These are phyloP conservation scores for Yarrowia keelungensis DNA, from an alignment of 805 yeast genomes.

Conservation along the genomic window DNA sequence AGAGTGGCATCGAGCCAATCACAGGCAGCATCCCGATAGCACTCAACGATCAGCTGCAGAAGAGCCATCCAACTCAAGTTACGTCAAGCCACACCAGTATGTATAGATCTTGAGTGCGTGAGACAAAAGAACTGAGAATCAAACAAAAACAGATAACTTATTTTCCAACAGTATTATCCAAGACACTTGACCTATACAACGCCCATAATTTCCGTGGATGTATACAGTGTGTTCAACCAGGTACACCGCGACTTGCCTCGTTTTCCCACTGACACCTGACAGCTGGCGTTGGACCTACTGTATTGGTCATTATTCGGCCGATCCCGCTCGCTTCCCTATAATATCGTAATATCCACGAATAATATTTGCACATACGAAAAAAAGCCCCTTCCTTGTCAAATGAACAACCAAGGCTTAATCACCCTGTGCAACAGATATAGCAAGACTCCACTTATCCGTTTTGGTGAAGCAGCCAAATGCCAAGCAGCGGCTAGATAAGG, in stretches of 20 bases:
- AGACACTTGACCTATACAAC: too few species aligned
- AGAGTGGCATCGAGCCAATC: not conserved
- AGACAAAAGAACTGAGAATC: too few species aligned
- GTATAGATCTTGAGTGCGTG: not conserved
- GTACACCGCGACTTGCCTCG: too few species aligned
- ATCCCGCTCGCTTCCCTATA: constrained; percentile 13
- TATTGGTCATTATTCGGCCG: not conserved
- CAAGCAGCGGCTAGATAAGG: too few species aligned
- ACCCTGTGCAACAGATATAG: too few species aligned
- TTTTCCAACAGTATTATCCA: too few species aligned
- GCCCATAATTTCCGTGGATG: not conserved
- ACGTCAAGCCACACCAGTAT: not conserved
- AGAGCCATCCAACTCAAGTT: not conserved
- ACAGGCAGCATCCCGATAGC: not conserved
- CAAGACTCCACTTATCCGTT: too few species aligned
- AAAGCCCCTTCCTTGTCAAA: too few species aligned
- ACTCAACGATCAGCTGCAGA: not conserved
- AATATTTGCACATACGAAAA: too few species aligned
- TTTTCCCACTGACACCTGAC: not conserved
- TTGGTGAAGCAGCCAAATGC: too few species aligned
- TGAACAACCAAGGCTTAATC: too few species aligned
- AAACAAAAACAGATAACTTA: too few species aligned
- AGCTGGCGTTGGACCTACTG: not conserved
- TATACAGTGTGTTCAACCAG: not conserved
- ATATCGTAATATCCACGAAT: not conserved